Evolutionary conservation across 306 rosid species (phyloP), one percentile per base, ranked within the genome.

Genomic region (Urtica urens): DNA sequence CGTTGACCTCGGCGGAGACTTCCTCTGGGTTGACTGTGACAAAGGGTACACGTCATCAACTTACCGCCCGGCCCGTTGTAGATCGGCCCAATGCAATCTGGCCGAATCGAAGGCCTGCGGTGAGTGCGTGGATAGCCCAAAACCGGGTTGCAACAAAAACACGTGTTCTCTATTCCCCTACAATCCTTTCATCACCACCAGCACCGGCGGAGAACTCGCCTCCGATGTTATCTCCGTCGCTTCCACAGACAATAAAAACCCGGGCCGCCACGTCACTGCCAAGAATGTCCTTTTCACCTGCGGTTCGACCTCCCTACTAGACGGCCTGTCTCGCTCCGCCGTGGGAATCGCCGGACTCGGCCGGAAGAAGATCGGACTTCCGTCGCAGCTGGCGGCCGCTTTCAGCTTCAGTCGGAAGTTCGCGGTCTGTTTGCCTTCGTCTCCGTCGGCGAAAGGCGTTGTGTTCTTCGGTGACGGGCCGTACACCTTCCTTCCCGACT

Each of bases 261-360:
- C 71, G 0, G 51, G 55, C 0, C 62, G 54, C 14, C 22, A 9
- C 0, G 45, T 73, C 43, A 49, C 76, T 0, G 50, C 54, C n/a
- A 68, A 68, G 0, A 66, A 66, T 0, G 52, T 74, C 16, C 56
- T 77, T 48, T 77, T 77, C 64, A 34, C 63, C 15, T 81, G 85
- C 35, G 72, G 74, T 0, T 25, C 62, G 9, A 54, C 57, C 0
- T 68, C 44, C 31, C 33, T 74, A 11, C 52, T 54, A 11, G 3
- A 58, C 0, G 84, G 79, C 29, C 75, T 81, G 22, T 38, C 86
- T 1, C 42, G 2, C 3, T 73, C 82, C 3, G 78, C 63, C 31
- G 66, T 19, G 34, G 90, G 90, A 4, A 68, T 74, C 41, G 77
- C 65, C 5, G 85, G 82, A 29, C 64, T 81, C 6, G 82, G 93